Conservation (phyloP, 129 eudicot species). For the Flaveria brownii region DNA sequence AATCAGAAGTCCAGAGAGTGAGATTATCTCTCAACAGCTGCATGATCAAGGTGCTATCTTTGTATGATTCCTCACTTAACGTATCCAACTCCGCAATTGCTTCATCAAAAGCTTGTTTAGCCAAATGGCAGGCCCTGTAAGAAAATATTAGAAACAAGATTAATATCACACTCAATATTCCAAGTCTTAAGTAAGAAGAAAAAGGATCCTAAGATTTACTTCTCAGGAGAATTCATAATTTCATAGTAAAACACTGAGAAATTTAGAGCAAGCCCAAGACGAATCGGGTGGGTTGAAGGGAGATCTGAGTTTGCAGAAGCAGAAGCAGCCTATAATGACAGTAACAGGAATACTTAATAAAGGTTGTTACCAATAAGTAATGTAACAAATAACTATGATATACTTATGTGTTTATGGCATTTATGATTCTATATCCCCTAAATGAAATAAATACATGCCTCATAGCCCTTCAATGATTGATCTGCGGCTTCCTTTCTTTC, state of each 20-base stretch:
- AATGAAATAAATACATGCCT: constrained; percentile 54
- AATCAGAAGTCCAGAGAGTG: constrained; percentile 99
- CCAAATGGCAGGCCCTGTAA: constrained; percentile 93
- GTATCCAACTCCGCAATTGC: constrained; percentile 98
- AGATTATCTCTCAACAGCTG: constrained; percentile 97
- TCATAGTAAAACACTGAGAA: constrained; percentile 98
- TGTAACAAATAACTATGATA: background rate
- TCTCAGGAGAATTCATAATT: constrained; percentile 95
- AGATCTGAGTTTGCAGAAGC: constrained; percentile 86
- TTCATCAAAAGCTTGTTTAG: constrained; percentile 98
- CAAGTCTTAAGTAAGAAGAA: constrained; percentile 17
- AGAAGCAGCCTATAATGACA: constrained; percentile 73
- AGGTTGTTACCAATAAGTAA: background rate
- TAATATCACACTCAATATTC: constrained; percentile 3
- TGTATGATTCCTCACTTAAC: constrained; percentile 96
- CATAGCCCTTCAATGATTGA: constrained; percentile 87
- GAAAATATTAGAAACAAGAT: background rate
- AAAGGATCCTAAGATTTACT: constrained; percentile 38
- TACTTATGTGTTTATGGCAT: background rate
- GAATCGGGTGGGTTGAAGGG: constrained; percentile 98
- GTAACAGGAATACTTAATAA: background rate
- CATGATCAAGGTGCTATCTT: constrained; percentile 98
- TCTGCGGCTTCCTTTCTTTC: constrained; percentile 90
- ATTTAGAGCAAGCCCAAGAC: constrained; percentile 97
- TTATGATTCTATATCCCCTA: background rate